Conservation (phyloP, 305 asterid species). For the Rubia balearica region DNA sequence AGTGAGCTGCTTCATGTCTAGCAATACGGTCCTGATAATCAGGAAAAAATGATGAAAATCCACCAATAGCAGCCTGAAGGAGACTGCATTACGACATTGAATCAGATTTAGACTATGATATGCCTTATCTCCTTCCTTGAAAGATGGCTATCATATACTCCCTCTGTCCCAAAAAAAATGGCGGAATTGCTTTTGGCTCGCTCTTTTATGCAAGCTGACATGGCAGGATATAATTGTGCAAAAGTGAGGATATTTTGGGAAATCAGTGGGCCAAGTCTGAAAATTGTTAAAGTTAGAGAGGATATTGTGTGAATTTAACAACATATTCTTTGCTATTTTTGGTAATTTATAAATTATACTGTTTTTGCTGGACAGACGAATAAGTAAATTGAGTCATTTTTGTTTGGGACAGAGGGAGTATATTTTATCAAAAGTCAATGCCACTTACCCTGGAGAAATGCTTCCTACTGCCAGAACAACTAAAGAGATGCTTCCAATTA, state of each 20-base stretch:
- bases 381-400: not conserved
- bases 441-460: conserved; percentile 75
- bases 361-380: too few relatives aligned
- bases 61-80: conserved; percentile 90
- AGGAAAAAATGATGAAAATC: conserved; percentile 75
- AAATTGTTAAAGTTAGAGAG: too few relatives aligned
- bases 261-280: too few relatives aligned
- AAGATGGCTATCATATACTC: not conserved
- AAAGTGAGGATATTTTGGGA: too few relatives aligned
- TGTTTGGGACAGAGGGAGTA: not conserved
- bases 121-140: not conserved
- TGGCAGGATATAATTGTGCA: too few relatives aligned
- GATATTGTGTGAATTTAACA: too few relatives aligned
- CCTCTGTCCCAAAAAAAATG: too few relatives aligned
- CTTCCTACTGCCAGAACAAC: conserved; percentile 87
- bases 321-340: too few relatives aligned
- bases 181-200: too few relatives aligned
- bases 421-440: not conserved
- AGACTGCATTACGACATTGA: conserved; percentile 39
- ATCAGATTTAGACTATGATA: conserved; percentile 10
- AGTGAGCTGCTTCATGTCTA: conserved; percentile 95
- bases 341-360: too few relatives aligned
- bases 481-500: conserved; percentile 85
- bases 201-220: too few relatives aligned
- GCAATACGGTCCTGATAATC: conserved; percentile 85